Evolutionary conservation across 306 rosid species (phyloP).

Genomic region (Albizia julibrissin): DNA sequence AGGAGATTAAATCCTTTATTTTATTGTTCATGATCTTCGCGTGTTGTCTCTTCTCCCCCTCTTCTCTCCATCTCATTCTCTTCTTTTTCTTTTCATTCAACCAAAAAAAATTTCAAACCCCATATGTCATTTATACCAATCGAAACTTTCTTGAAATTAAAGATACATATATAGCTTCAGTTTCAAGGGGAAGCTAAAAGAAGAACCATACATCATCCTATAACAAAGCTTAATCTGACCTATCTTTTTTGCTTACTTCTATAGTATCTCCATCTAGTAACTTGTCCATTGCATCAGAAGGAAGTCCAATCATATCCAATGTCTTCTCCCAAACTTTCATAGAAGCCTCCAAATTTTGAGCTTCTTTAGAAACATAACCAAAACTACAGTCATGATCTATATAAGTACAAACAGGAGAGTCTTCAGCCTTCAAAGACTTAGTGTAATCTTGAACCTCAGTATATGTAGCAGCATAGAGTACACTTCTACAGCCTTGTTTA

Average conservation of each 20-base stretch:
- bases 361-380: background rate
- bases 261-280: background rate
- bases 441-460: background rate
- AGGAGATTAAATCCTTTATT: background rate
- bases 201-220: too few species aligned
- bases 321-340: background rate
- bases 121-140: background rate
- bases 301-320: background rate
- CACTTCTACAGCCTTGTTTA: background rate
- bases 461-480: background rate
- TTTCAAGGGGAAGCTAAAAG: background rate
- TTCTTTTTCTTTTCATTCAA: too few species aligned
- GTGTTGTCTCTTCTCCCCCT: too few species aligned
- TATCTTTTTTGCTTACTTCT: background rate
- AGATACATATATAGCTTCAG: background rate
- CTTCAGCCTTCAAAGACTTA: background rate
- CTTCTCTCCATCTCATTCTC: too few species aligned
- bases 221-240: background rate
- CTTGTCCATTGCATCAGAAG: background rate
- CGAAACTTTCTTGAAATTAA: background rate
- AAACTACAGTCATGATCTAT: background rate
- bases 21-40: background rate
- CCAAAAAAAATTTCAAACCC: background rate
- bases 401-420: background rate
- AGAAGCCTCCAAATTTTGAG: background rate